These are phyloP conservation scores for Angomonas ambiguus DNA, from an alignment of 208 protist species.

Conservation along the genomic window DNA sequence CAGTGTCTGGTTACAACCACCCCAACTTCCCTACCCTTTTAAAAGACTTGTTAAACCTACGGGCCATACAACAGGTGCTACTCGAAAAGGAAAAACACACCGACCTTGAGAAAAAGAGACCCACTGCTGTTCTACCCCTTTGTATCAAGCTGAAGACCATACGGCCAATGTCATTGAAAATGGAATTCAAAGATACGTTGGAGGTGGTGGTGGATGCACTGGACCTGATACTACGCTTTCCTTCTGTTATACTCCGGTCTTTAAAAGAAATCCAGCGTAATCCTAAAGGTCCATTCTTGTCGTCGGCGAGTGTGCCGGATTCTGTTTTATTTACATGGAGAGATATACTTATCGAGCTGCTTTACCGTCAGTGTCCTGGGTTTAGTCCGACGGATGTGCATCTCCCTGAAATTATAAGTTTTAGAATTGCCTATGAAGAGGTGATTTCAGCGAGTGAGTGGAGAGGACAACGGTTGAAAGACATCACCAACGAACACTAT, in stretches of 20 bases:
- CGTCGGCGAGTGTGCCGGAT: neutral
- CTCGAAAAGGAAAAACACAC: neutral
- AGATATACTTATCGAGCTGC: neutral
- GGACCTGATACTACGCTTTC: constrained; percentile 4
- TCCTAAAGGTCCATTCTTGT: neutral
- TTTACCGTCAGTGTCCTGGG: neutral
- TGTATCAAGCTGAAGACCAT: neutral
- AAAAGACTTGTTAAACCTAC: neutral
- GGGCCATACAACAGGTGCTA: neutral
- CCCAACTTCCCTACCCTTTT: neutral
- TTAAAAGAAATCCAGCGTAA: neutral
- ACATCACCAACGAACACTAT: neutral
- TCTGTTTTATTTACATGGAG: neutral
- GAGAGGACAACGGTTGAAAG: constrained; percentile 2
- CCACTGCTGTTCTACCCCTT: neutral
- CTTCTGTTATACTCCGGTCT: neutral
- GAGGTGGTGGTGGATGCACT: constrained; percentile 9
- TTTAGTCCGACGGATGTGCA: neutral
- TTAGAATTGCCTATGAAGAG: neutral
- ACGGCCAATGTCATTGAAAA: neutral
- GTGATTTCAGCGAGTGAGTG: constrained; percentile 9
- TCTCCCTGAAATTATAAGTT: neutral
- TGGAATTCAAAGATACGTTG: neutral
- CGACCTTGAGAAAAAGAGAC: neutral
- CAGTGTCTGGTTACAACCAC: neutral